A percentile compares a stretch with the other conserved stretches of the same genome.
phyloP scores from a whole-genome alignment of 225 moss, liverwort and hornwort species.

The Ulota crispa region DNA sequence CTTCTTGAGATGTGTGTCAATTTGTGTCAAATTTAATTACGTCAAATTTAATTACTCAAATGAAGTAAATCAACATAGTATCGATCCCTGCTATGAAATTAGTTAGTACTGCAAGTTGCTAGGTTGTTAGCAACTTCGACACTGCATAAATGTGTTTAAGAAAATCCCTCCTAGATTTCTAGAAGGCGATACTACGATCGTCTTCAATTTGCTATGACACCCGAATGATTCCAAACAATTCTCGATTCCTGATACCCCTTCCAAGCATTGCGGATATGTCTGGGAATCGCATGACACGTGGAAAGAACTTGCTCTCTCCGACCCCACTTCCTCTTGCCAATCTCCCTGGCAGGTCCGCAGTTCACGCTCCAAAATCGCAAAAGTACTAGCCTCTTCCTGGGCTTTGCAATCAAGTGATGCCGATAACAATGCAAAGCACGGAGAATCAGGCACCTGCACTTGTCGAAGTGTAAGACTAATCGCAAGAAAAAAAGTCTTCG shows the following conservation, averaged over 20 bases:
- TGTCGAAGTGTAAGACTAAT: not conserved
- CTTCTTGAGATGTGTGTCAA: no score
- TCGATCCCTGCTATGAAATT: not conserved
- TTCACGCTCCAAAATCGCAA: not conserved
- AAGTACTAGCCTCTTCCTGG: not conserved
- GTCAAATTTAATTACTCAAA: no score
- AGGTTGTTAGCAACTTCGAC: not conserved
- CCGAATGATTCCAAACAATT: not conserved
- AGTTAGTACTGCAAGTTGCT: not conserved
- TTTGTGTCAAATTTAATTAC: no score
- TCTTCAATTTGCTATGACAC: not conserved
- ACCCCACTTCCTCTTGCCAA: not conserved
- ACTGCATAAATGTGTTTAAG: not conserved
- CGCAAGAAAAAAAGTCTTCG: not conserved
- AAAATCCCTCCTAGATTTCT: no score
- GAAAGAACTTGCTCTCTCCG: not conserved
- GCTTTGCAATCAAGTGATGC: not conserved
- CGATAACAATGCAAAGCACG: no score
- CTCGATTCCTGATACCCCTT: not conserved
- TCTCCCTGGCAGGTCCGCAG: not conserved
- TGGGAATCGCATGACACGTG: not conserved
- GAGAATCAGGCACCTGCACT: not conserved
- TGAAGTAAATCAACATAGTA: no score
- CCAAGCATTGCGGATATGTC: not conserved
- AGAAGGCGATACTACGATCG: not conserved